Evolutionary conservation across 257 asterid genomes (phyloP).

Genomic region (Fraxinus americana): DNA sequence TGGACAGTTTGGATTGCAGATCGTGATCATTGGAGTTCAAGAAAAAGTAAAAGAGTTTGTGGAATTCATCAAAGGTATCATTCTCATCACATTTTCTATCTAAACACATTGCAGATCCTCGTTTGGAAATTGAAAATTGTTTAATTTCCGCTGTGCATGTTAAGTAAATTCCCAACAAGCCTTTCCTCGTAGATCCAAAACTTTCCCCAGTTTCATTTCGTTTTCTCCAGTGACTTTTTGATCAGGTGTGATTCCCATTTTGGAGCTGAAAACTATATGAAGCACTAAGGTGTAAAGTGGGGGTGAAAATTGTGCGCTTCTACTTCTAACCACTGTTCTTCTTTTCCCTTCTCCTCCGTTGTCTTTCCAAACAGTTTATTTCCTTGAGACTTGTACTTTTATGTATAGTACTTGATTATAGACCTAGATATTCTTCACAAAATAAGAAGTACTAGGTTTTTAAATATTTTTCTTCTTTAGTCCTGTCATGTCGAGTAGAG

Average conservation of each 20-base stretch:
- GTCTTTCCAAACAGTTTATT: constrained; percentile 23
- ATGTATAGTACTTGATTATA: constrained; percentile 26
- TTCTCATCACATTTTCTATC: too few relatives aligned
- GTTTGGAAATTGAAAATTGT: too few relatives aligned
- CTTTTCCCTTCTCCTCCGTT: constrained; percentile 26
- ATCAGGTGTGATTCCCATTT: constrained; percentile 19
- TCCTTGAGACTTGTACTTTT: constrained; percentile 33
- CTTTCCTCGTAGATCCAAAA: constrained; percentile 36
- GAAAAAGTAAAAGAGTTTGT: too few relatives aligned
- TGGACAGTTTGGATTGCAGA: too few relatives aligned
- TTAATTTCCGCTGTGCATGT: too few relatives aligned
- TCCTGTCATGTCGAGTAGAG: too few relatives aligned
- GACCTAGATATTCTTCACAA: constrained; percentile 16
- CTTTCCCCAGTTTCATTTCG: constrained; percentile 27
- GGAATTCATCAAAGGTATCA: too few relatives aligned
- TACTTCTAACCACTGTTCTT: constrained; percentile 32
- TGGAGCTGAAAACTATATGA: constrained; percentile 19
- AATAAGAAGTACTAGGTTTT: background rate
- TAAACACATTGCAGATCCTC: too few relatives aligned
- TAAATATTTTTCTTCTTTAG: too few relatives aligned
- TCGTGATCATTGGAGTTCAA: too few relatives aligned
- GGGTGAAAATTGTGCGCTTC: constrained; percentile 31
- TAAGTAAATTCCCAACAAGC: too few relatives aligned
- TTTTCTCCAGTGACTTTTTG: constrained; percentile 9
- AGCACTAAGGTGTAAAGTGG: constrained; percentile 22